Evolutionary conservation across 225 moss, liverwort and hornwort species (phyloP), one percentile per base, ranked within the genome.

Genomic region (Physcomitrium patens): DNA sequence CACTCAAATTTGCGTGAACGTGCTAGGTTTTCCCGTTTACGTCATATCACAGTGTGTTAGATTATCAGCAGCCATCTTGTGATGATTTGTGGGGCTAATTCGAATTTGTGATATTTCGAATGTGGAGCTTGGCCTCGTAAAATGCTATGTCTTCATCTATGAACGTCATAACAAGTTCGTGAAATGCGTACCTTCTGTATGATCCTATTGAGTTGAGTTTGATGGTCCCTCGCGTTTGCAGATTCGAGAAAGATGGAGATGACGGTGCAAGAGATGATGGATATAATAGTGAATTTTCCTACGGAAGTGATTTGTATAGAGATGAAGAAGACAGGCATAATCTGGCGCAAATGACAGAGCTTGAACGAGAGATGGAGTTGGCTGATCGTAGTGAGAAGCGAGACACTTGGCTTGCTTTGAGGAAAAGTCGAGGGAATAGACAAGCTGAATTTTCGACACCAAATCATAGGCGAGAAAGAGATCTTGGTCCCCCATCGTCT

Each of bases 231-330:
- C 23, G n/a, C 4, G 64, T 17, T 52, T 79, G 76, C 79, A 89
- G 89, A 71, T 92, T 99, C 44, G 99, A 95, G 62, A 95, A 95
- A 74, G 97, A 94, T 77, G 94, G 85, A 73, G 97, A 94, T 67
- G 95, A 87, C 60, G 94, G 85, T 44, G 78, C 80, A 26, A 78
- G 81, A 57, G 85, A 87, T 51, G 91, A 89, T 77, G 95, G 99
- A 12, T 99, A 95, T 77, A 89, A 93, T 57, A 95, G 93, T 74
- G 95, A 96, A 68, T 89, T 95, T 70, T 99, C 99, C 12, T 99
- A 87, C 72, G 99, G 99, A 51, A 99, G 95, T 71, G 99, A 99
- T 83, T 22, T 95, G 46, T 99, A 99, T 83, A 99, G 92, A 73
- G 91, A 93, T 79, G 99, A 99, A 37, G 94, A 91, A 71, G 99